Evolutionary conservation across 768 basidiomycete species (phyloP).

Genomic region (Saitozyma sp.): DNA sequence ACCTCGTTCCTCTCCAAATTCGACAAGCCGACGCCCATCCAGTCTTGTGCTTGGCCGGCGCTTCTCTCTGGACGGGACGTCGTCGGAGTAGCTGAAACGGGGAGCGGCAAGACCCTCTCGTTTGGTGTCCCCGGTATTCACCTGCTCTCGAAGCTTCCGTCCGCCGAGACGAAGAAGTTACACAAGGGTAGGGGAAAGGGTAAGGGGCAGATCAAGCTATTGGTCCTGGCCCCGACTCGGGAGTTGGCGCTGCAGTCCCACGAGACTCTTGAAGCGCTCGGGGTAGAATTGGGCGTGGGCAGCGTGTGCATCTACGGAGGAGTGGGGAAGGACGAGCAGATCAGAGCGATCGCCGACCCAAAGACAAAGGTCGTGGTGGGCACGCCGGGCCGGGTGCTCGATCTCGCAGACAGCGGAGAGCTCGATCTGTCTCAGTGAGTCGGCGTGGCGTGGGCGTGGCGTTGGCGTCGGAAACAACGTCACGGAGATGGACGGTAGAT

Average conservation of each 20-base stretch:
- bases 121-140: constrained; percentile 90
- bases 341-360: constrained; percentile 64
- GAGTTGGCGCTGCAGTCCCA: constrained; percentile 96
- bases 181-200: constrained; percentile 41
- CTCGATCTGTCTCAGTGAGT: constrained; percentile 76
- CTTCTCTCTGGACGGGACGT: constrained; percentile 71
- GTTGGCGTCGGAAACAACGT: too few species aligned
- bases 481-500: too few species aligned
- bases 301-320: constrained; percentile 92
- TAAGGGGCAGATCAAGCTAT: constrained; percentile 54
- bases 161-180: constrained; percentile 15
- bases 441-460: not conserved
- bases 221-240: constrained; percentile 90
- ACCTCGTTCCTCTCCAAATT: constrained; percentile 68
- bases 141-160: constrained; percentile 57
- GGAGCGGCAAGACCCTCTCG: constrained; percentile 87
- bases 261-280: constrained; percentile 72
- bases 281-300: constrained; percentile 67
- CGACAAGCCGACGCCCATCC: constrained; percentile 89
- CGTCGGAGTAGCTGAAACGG: constrained; percentile 95
- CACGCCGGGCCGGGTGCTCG: constrained; percentile 89
- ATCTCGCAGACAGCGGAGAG: constrained; percentile 82
- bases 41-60: constrained; percentile 92
- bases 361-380: constrained; percentile 78
- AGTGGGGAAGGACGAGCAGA: constrained; percentile 84